Evolutionary conservation across 805 yeast species (phyloP).

Genomic region (Komagataella populi): DNA sequence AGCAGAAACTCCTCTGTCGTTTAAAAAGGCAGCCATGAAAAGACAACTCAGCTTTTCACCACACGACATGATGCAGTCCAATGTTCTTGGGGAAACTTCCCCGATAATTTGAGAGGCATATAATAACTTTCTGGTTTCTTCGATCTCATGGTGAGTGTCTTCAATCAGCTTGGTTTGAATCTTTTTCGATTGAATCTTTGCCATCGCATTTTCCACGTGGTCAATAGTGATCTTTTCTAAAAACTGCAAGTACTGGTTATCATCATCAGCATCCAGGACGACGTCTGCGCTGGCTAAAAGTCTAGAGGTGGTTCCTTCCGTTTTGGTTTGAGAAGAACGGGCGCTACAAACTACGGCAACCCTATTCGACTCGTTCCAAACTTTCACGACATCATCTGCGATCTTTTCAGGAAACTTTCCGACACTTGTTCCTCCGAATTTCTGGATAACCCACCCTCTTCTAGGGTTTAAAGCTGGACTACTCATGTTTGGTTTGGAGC

Average conservation of each 20-base stretch:
- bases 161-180: slow-evolving; percentile 40
- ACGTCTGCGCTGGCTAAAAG: slow-evolving; percentile 73
- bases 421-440: slow-evolving; percentile 95
- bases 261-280: slow-evolving; percentile 46
- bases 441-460: slow-evolving; percentile 62
- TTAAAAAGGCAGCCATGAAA: slow-evolving; percentile 76
- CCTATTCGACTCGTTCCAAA: slow-evolving; percentile 39
- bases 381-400: slow-evolving; percentile 70
- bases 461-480: neutral
- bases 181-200: slow-evolving; percentile 27
- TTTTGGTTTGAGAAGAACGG: slow-evolving; percentile 78
- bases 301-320: slow-evolving; percentile 92
- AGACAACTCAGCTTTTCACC: slow-evolving; percentile 91
- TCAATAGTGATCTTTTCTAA: slow-evolving; percentile 64
- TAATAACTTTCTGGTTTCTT: slow-evolving; percentile 51
- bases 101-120: slow-evolving; percentile 87
- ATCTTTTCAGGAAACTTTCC: slow-evolving; percentile 87
- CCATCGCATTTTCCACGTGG: slow-evolving; percentile 62
- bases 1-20: slow-evolving; percentile 71
- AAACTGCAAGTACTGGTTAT: slow-evolving; percentile 29
- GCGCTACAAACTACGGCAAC: slow-evolving; percentile 97
- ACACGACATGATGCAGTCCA: slow-evolving; percentile 80
- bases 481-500: neutral
- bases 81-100: slow-evolving; percentile 78
- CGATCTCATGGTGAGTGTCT: slow-evolving; percentile 54